Conservation (phyloP, 805 yeast genomes). For the Pichia nakasei region DNA sequence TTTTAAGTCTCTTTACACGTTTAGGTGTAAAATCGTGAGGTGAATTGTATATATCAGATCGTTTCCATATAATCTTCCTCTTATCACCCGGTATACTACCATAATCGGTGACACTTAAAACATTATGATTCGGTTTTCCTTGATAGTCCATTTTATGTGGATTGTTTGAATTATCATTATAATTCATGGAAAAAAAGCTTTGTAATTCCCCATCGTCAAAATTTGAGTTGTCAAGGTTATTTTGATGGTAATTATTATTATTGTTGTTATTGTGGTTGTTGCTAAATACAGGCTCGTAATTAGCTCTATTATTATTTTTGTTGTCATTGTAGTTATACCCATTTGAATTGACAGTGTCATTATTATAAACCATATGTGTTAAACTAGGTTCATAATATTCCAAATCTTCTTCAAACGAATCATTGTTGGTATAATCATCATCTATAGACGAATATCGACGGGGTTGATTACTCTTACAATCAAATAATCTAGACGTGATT, state of each 20-base stretch:
- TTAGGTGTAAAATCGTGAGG: conserved; percentile 31
- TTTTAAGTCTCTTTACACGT: conserved; percentile 22
- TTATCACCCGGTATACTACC: conserved; percentile 9
- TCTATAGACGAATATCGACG: conserved; percentile 58
- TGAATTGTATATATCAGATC: conserved; percentile 23
- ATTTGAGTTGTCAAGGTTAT: not conserved
- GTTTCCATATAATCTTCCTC: conserved; percentile 13
- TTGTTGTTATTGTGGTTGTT: not conserved
- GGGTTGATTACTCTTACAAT: conserved; percentile 62
- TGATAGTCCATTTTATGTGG: not conserved
- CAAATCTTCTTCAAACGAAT: conserved; percentile 44
- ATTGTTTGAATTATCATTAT: conserved; percentile 1
- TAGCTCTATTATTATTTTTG: not conserved
- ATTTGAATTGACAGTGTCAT: not conserved
- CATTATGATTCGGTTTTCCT: conserved; percentile 1
- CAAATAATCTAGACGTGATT: conserved; percentile 67
- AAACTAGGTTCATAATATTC: conserved; percentile 14
- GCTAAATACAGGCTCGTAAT: not conserved
- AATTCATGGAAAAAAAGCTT: conserved; percentile 8
- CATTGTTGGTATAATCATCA: conserved; percentile 31
- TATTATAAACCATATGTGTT: not conserved
- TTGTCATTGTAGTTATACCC: conserved; percentile 9
- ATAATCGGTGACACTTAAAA: conserved; percentile 6
- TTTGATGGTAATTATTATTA: not conserved
- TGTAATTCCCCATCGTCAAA: conserved; percentile 18